Evolutionary conservation across 2,329 filamentous ascomycete species (phyloP).

Genomic region (Ambrosiella xylebori): DNA sequence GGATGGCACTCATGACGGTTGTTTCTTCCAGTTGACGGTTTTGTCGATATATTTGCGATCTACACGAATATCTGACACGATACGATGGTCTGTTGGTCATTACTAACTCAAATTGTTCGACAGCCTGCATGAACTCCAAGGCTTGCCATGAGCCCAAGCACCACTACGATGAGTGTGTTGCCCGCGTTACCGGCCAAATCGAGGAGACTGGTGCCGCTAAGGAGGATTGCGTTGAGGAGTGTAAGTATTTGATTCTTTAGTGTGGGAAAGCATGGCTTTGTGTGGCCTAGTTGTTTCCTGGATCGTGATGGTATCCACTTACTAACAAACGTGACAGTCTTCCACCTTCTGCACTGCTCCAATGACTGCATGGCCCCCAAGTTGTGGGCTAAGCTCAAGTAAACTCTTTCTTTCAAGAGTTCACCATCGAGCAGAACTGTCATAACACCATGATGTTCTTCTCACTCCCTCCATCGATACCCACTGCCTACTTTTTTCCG

Average conservation of each 20-base stretch:
- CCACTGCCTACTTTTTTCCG: neutral
- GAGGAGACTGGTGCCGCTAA: constrained; percentile 55
- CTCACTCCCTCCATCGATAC: constrained; percentile 6
- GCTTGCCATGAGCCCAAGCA: constrained; percentile 81
- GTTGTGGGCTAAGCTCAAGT: constrained; percentile 86
- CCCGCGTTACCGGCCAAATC: constrained; percentile 57
- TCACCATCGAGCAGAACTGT: neutral
- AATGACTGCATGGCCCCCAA: constrained; percentile 86
- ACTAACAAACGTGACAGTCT: constrained; percentile 42
- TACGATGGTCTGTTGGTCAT: neutral
- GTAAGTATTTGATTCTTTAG: constrained; percentile 37
- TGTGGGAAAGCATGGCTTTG: neutral
- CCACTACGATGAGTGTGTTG: constrained; percentile 95
- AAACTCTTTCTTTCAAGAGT: constrained; percentile 25
- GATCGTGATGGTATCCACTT: neutral
- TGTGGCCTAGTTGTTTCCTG: neutral
- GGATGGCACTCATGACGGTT: too few relatives aligned
- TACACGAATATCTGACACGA: too few relatives aligned
- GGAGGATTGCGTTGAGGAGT: constrained; percentile 98
- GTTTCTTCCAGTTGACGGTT: too few relatives aligned
- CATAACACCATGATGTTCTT: constrained; percentile 6
- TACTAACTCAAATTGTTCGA: constrained; percentile 12
- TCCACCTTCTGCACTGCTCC: constrained; percentile 96
- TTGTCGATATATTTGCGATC: too few relatives aligned
- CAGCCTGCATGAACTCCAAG: constrained; percentile 80